phyloP scores from a whole-genome alignment of 129 eudicot genomes.

The Logfia minima region DNA sequence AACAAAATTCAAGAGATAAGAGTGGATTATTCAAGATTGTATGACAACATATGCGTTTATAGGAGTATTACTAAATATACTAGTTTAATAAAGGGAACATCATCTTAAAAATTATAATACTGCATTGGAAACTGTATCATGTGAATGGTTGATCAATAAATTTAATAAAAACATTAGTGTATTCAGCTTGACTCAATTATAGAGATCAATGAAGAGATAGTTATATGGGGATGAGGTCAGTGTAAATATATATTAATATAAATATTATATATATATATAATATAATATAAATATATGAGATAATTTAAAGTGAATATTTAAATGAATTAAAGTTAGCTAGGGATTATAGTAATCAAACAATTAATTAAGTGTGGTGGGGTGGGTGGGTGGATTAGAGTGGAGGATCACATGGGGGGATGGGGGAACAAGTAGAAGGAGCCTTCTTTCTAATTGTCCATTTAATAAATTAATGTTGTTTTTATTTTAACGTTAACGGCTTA shows the following conservation, averaged over 20 bases:
- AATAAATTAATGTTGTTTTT: slow-evolving; percentile 17
- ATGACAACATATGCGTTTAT: neutral
- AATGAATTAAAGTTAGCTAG: slow-evolving; percentile 15
- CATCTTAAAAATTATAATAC: too few relatives aligned
- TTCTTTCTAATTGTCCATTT: slow-evolving; percentile 22
- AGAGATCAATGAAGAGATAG: neutral
- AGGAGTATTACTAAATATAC: too few relatives aligned
- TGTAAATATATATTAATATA: too few relatives aligned
- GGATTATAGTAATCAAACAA: slow-evolving; percentile 5
- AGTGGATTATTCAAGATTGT: neutral
- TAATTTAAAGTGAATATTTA: neutral
- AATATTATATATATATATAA: neutral
- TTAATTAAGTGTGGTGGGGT: slow-evolving; percentile 19
- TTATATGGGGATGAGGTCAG: neutral
- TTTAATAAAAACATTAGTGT: too few relatives aligned
- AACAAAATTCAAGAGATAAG: neutral
- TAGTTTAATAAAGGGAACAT: too few relatives aligned
- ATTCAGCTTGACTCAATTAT: too few relatives aligned
- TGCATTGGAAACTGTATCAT: too few relatives aligned
- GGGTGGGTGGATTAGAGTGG: slow-evolving; percentile 35
- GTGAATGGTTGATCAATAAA: too few relatives aligned
- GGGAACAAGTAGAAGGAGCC: slow-evolving; percentile 24
- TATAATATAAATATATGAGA: neutral
- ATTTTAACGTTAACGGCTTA: slow-evolving; percentile 27
- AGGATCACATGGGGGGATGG: slow-evolving; percentile 40